Conservation (phyloP, 768 basidiomycete genomes). For the Lentinula guzmanii region DNA sequence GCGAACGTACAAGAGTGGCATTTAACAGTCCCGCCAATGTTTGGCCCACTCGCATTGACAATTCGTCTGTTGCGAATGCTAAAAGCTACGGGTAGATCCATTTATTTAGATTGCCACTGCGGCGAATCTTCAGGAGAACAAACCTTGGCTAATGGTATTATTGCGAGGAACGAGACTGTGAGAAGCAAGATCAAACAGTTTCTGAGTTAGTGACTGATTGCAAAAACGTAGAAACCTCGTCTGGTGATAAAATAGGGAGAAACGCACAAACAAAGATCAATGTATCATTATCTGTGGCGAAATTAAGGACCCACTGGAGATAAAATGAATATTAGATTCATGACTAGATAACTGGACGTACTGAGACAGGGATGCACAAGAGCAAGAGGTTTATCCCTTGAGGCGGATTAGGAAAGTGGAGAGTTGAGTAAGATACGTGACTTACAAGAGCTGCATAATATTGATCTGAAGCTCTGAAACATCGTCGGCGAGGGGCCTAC, state of each 20-base stretch:
- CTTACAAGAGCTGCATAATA: slow-evolving; percentile 53
- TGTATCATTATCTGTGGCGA: slow-evolving; percentile 28
- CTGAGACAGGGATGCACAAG: slow-evolving; percentile 3
- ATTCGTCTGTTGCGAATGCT: slow-evolving; percentile 61
- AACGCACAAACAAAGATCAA: slow-evolving; percentile 44
- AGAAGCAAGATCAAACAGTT: background rate
- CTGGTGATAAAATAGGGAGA: slow-evolving; percentile 12
- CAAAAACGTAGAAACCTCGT: background rate
- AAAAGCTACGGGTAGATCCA: slow-evolving; percentile 31
- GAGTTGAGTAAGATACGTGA: background rate
- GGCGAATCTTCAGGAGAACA: background rate
- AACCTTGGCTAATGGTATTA: slow-evolving; percentile 59
- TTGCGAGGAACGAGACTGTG: slow-evolving; percentile 51
- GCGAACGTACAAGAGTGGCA: slow-evolving; percentile 45
- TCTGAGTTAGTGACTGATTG: background rate
- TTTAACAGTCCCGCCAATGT: slow-evolving; percentile 59
- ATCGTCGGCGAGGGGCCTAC: slow-evolving; percentile 40
- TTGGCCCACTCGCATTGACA: slow-evolving; percentile 56
- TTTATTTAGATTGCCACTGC: background rate
- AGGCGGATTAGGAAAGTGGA: background rate
- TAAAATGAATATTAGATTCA: background rate
- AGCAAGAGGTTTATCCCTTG: background rate
- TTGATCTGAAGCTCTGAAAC: slow-evolving; percentile 42
- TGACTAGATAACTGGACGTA: slow-evolving; percentile 18
- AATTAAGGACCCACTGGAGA: slow-evolving; percentile 47